Conservation (phyloP, 352 stramenopile species). For the Pythium aphanidermatum region DNA sequence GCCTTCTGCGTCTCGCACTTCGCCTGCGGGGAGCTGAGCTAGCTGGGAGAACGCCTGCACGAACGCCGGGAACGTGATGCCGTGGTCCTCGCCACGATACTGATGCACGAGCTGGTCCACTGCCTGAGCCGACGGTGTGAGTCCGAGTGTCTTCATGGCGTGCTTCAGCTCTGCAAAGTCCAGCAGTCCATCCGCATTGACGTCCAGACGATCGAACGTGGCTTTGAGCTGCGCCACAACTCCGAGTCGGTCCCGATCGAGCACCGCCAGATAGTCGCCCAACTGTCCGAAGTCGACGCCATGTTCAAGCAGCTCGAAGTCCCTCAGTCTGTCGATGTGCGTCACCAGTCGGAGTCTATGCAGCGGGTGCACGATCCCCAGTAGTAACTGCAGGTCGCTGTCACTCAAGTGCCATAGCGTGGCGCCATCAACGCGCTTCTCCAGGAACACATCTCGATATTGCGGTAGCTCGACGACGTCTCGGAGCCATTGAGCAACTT, state of each 20-base stretch:
- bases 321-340: conserved; percentile 53
- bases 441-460: conserved; percentile 39
- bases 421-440: conserved; percentile 59
- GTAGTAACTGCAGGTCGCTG: conserved; percentile 53
- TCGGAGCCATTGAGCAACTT: conserved; percentile 47
- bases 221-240: conserved; percentile 59
- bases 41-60: conserved; percentile 48
- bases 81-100: conserved; percentile 19
- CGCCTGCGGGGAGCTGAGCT: conserved; percentile 34
- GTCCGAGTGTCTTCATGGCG: conserved; percentile 28
- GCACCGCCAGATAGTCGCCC: conserved; percentile 64
- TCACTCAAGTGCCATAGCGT: conserved; percentile 51
- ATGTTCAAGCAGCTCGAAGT: conserved; percentile 50
- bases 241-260: conserved; percentile 60
- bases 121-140: conserved; percentile 19
- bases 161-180: conserved; percentile 43
- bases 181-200: conserved; percentile 48
- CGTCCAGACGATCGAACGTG: conserved; percentile 62
- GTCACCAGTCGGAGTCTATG: conserved; percentile 49
- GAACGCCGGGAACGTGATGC: conserved; percentile 52
- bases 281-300: conserved; percentile 65
- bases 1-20: conserved; percentile 1
- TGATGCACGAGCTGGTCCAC: conserved; percentile 17
- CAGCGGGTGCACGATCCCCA: conserved; percentile 52
- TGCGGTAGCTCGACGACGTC: conserved; percentile 43